Evolutionary conservation across 805 yeast species (phyloP), one percentile per base, ranked within the genome.

Genomic region (Candida maltosa): DNA sequence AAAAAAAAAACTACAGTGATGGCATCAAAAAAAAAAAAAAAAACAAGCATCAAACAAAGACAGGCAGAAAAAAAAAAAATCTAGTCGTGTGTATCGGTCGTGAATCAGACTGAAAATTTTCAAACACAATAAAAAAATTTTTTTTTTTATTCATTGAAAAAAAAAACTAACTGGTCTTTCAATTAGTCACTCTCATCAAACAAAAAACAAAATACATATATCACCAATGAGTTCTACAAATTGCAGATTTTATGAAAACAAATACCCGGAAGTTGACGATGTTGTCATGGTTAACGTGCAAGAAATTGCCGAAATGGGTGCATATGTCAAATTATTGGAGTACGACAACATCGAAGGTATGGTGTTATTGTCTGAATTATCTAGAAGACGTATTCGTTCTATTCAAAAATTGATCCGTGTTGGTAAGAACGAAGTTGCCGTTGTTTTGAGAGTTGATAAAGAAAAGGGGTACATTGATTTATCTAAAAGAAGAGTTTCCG

Each of bases 301-400:
- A 64, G 94, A 86, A 62, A 93, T 93, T 52, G 98, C 97, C 49
- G 98, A 93, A 65, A 93, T 93, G 98, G 98, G 98, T 41, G 98
- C 98, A 10, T 93, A 93, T 62, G 95, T 93, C 46, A 91, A 88
- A 64, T 75, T 93, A 47, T 75, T 93, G 46, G 98, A 93, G 67
- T 93, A 93, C 59, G 97, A 93, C 68, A 93, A 91, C 62, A 91
- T 93, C 57, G 98, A 93, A 68, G 98, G 98, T 56, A 93, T 93
- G 98, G 95, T 93, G 39, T 73, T 93, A 47, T 76, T 93, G 53
- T 84, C 95, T 27, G 98, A 93, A 69, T 76, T 93, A 51, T 89
- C 97, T 24, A 86, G 98, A 78, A 87, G 98, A 75, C 94, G 98
- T 72, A 93, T 93, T 55, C 80, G 98, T 65, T 87, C 97, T 35